Percentiles rank a stretch among this genome's conserved stretches.
Evolutionary conservation across 2,329 filamentous ascomycete species (phyloP).

Genomic region (Diplocarpon rosae): DNA sequence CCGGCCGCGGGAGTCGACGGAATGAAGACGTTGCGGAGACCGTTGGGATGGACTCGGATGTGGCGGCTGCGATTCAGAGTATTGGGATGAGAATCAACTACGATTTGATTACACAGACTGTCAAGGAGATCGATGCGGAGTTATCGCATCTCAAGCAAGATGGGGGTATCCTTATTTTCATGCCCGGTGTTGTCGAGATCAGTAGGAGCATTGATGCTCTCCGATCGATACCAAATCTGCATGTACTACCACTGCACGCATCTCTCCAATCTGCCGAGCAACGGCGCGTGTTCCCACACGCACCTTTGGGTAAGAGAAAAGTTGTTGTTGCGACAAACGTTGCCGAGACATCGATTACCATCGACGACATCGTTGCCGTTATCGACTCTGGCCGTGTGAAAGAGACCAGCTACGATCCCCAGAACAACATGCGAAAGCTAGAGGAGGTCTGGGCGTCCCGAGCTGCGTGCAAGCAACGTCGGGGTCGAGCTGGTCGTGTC

Average conservation of each 20-base stretch:
- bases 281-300: slow-evolving; percentile 66
- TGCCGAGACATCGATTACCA: slow-evolving; percentile 96
- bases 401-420: slow-evolving; percentile 86
- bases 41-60: slow-evolving; percentile 38
- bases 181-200: slow-evolving; percentile 88
- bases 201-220: slow-evolving; percentile 65
- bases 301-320: slow-evolving; percentile 76
- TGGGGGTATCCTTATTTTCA: slow-evolving; percentile 89
- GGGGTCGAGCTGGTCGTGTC: slow-evolving; percentile 88
- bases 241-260: slow-evolving; percentile 82
- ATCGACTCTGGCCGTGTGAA: slow-evolving; percentile 94
- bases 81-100: slow-evolving; percentile 86
- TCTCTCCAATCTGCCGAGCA: slow-evolving; percentile 85
- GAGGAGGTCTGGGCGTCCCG: slow-evolving; percentile 92
- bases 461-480: slow-evolving; percentile 87
- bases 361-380: slow-evolving; percentile 92
- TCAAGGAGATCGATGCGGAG: slow-evolving; percentile 70
- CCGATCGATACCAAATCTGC: slow-evolving; percentile 50
- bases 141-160: slow-evolving; percentile 53
- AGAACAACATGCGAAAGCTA: slow-evolving; percentile 87
- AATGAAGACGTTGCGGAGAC: slow-evolving; percentile 34
- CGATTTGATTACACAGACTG: slow-evolving; percentile 68
- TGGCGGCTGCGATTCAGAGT: slow-evolving; percentile 61
- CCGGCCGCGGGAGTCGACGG: slow-evolving; percentile 29
- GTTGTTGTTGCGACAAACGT: slow-evolving; percentile 94